Percentiles rank a stretch among this genome's conserved stretches.
phyloP scores from a whole-genome alignment of 1,284 basidiomycete species.

The Leccinum angustisporum region DNA sequence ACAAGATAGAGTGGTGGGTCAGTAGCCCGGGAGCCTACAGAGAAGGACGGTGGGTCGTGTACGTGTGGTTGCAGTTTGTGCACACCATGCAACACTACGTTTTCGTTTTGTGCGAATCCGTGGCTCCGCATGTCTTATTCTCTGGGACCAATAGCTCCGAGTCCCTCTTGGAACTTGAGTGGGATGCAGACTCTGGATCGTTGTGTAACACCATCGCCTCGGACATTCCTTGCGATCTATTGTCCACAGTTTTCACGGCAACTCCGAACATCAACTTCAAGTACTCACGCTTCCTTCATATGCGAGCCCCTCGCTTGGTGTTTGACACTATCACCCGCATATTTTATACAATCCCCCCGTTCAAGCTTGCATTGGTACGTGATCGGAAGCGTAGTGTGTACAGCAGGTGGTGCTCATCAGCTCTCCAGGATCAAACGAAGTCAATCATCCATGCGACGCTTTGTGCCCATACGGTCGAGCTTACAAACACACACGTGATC shows the following conservation, averaged over 20 bases:
- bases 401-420: background rate
- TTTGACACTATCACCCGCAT: conserved; percentile 3
- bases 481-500: background rate
- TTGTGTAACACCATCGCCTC: background rate
- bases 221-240: background rate
- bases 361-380: conserved; percentile 1
- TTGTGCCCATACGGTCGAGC: background rate
- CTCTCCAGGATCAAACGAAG: background rate
- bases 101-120: background rate
- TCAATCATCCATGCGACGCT: background rate
- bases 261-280: no score
- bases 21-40: no score
- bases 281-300: background rate
- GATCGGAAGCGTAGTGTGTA: background rate
- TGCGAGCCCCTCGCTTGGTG: background rate
- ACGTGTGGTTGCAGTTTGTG: background rate
- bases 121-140: background rate
- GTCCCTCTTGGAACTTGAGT: background rate
- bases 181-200: background rate
- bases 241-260: background rate
- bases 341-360: conserved; percentile 5
- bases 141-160: background rate
- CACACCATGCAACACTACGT: background rate
- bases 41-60: background rate
- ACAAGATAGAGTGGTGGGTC: background rate